Conservation (phyloP, 2,329 filamentous ascomycete genomes). For the Xylaria multiplex region DNA sequence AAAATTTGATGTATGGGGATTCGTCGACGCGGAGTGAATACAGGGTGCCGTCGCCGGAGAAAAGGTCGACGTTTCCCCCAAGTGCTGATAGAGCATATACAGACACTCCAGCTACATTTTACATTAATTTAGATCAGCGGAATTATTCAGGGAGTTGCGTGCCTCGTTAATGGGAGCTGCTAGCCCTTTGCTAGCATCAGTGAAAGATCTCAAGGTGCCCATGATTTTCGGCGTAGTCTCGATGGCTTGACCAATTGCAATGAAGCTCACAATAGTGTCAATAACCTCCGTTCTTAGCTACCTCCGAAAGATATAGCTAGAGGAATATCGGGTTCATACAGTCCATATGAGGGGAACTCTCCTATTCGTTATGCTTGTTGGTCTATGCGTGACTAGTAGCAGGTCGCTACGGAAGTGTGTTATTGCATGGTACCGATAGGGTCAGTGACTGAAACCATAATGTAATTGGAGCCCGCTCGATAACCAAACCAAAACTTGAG, state of each 20-base stretch:
- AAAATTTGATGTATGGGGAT: conserved; percentile 13
- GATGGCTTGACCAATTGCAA: conserved; percentile 38
- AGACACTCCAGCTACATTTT: conserved; percentile 25
- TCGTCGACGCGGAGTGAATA: conserved; percentile 11
- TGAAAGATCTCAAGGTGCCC: conserved; percentile 18
- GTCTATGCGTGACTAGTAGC: too few relatives aligned
- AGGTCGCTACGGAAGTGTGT: too few relatives aligned
- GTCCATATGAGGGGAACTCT: too few relatives aligned
- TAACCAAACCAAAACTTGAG: too few relatives aligned
- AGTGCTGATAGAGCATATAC: conserved; percentile 15
- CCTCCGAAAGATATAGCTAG: too few relatives aligned
- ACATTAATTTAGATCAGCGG: neutral
- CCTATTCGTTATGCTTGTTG: too few relatives aligned
- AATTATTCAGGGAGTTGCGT: neutral
- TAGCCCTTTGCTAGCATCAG: conserved; percentile 28
- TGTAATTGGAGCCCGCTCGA: too few relatives aligned
- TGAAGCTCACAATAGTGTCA: conserved; percentile 36
- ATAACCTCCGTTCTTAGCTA: conserved; percentile 34
- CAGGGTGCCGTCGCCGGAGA: conserved; percentile 11
- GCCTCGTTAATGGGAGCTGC: conserved; percentile 32
- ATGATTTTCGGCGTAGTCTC: conserved; percentile 34
- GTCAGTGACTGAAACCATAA: too few relatives aligned
- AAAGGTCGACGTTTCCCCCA: conserved; percentile 24
- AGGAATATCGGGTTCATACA: too few relatives aligned
- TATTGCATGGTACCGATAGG: too few relatives aligned